Evolutionary conservation across 2,329 filamentous ascomycete genomes (phyloP).

Genomic region (Alternaria arbusti): DNA sequence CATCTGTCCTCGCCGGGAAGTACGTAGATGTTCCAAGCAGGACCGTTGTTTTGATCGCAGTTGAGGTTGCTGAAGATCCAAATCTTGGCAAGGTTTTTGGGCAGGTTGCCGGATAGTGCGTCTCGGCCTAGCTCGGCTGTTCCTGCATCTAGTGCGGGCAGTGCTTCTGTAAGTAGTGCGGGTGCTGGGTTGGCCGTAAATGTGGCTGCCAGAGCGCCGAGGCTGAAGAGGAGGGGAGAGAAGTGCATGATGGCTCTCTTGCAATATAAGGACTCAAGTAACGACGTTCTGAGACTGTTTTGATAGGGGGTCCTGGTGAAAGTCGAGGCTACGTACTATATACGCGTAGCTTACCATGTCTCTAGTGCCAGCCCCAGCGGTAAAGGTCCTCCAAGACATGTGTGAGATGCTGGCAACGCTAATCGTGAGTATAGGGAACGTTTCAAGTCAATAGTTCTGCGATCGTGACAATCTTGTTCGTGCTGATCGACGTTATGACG

Average conservation of each 20-base stretch:
- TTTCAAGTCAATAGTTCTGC: background rate
- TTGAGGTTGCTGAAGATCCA: background rate
- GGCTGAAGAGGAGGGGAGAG: background rate
- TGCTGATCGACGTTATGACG: background rate
- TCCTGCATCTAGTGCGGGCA: background rate
- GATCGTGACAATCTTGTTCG: background rate
- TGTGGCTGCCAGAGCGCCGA: background rate
- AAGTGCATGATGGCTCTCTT: background rate
- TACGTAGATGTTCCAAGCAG: background rate
- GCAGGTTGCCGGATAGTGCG: background rate
- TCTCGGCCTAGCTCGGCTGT: background rate
- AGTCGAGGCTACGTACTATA: background rate
- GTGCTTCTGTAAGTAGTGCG: background rate
- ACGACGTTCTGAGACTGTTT: background rate
- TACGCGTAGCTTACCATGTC: background rate
- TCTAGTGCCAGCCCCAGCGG: background rate
- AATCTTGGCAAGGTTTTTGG: conserved; percentile 3
- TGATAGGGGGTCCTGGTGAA: too few relatives aligned
- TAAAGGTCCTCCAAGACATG: background rate
- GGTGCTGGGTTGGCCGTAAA: background rate
- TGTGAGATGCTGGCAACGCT: background rate
- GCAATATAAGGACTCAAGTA: too few relatives aligned
- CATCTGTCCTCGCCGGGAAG: background rate
- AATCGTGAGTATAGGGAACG: background rate
- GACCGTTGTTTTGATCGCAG: background rate